Evolutionary conservation across 768 basidiomycete species (phyloP).

Genomic region (Tulasnella sp.): DNA sequence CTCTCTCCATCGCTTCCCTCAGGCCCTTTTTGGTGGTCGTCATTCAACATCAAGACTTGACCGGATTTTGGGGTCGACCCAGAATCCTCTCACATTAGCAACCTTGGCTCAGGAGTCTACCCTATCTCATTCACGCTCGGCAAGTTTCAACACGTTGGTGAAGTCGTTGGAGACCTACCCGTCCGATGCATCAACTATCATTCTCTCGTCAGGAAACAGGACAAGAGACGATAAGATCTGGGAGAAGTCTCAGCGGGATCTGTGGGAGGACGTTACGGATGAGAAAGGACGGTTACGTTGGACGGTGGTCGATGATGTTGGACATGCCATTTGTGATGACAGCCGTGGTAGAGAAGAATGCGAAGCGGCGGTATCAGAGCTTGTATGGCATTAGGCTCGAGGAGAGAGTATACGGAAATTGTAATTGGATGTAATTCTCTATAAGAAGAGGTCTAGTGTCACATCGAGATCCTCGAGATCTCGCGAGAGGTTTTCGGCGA

Average conservation of each 20-base stretch:
- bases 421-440: too few species aligned
- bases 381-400: too few species aligned
- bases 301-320: neutral
- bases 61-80: neutral
- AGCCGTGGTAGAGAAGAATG: too few species aligned
- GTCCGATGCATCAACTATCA: neutral
- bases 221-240: neutral
- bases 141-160: neutral
- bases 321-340: too few species aligned
- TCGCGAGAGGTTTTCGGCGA: too few species aligned
- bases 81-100: neutral
- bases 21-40: neutral
- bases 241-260: neutral
- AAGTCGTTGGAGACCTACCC: neutral
- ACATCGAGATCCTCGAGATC: too few species aligned
- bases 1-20: neutral
- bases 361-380: too few species aligned
- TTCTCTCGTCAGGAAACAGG: neutral
- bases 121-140: neutral
- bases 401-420: too few species aligned
- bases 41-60: neutral
- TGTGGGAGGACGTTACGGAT: slow-evolving; percentile 4
- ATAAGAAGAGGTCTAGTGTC: too few species aligned
- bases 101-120: neutral
- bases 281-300: neutral